phyloP scores from a whole-genome alignment of 768 basidiomycete species.

The Lentinula boryana region DNA sequence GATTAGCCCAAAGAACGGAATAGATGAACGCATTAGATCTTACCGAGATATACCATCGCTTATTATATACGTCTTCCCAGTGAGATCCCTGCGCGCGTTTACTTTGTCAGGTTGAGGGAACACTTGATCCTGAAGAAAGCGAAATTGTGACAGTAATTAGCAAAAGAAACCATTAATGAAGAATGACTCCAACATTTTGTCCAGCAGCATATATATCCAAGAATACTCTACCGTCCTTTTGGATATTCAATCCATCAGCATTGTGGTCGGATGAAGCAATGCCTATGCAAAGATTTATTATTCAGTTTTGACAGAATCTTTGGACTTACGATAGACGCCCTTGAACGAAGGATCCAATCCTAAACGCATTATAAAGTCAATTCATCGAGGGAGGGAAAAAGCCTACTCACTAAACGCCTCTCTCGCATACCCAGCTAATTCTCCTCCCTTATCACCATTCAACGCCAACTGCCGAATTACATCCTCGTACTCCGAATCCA shows the following conservation, averaged over 20 bases:
- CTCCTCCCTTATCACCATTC: constrained; percentile 27
- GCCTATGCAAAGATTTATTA: constrained; percentile 23
- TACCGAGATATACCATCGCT: constrained; percentile 13
- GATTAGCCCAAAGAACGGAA: not conserved
- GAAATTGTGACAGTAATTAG: not conserved
- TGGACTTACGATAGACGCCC: constrained; percentile 55
- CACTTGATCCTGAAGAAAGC: not conserved
- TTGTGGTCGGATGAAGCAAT: constrained; percentile 39
- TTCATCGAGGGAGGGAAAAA: constrained; percentile 2
- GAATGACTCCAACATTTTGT: constrained; percentile 40
- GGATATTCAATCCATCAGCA: constrained; percentile 35
- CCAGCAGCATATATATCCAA: constrained; percentile 55
- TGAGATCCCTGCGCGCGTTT: constrained; percentile 4
- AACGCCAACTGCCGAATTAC: constrained; percentile 28
- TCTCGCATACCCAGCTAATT: constrained; percentile 50
- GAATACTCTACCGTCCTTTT: constrained; percentile 51
- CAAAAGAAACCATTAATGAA: not conserved
- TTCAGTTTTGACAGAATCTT: not conserved
- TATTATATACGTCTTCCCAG: not conserved
- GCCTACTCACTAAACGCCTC: constrained; percentile 65
- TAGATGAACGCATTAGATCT: constrained; percentile 16
- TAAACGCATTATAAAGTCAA: constrained; percentile 16
- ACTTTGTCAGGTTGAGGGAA: constrained; percentile 4
- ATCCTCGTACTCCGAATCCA: constrained; percentile 42
- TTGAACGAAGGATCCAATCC: constrained; percentile 71